Conservation (phyloP, 768 basidiomycete genomes). For the Neoboletus subvelutipes region DNA sequence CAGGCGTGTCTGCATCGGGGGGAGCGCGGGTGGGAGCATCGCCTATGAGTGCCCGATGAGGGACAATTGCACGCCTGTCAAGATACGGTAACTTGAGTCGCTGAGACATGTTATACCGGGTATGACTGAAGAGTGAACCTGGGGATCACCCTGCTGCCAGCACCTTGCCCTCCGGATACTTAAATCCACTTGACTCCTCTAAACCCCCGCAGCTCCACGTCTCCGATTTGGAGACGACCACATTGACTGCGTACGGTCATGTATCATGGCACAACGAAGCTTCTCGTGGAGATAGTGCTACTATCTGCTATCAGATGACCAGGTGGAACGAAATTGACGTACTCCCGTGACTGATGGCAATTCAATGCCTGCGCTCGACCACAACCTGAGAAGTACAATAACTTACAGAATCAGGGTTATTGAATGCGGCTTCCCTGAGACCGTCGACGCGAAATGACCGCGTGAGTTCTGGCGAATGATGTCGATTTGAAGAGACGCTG, state of each 20-base stretch:
- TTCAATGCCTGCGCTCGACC: background rate
- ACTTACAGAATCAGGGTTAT: background rate
- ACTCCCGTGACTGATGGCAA: no score
- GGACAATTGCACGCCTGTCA: background rate
- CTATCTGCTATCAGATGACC: no score
- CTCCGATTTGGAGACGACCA: background rate
- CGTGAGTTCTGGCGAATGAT: background rate
- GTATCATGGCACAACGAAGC: no score
- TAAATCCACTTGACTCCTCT: background rate
- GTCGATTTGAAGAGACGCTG: no score
- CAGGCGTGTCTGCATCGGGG: background rate
- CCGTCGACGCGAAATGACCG: background rate
- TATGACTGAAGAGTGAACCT: no score
- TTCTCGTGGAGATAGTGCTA: no score
- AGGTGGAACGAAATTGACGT: no score
- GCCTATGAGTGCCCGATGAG: background rate
- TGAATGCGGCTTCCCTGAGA: background rate
- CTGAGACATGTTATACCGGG: background rate
- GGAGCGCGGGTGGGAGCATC: no score
- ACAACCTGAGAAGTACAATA: background rate
- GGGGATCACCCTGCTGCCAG: background rate
- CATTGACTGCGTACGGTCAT: no score
- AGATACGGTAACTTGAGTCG: background rate
- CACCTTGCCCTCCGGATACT: background rate
- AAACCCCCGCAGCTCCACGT: background rate